phyloP scores from a whole-genome alignment of 305 asterid species.

The Rubia peregrina region DNA sequence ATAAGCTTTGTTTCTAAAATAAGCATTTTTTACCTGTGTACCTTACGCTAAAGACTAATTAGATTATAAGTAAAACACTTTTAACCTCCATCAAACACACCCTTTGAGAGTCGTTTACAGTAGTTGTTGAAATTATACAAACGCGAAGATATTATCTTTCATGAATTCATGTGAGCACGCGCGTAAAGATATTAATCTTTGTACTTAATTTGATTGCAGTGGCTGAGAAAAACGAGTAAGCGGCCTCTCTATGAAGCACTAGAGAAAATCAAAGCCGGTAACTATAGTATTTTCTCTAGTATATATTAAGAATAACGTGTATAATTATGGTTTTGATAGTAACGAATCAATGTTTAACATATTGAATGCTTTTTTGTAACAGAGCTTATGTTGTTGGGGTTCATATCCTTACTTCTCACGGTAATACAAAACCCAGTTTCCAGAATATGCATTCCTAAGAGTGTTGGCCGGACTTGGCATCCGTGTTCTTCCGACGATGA shows the following conservation, averaged over 20 bases:
- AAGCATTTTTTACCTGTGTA: too few relatives aligned
- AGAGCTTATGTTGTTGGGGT: slow-evolving; percentile 85
- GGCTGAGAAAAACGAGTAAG: slow-evolving; percentile 51
- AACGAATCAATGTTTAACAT: not conserved
- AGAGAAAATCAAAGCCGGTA: slow-evolving; percentile 73
- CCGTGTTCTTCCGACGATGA: slow-evolving; percentile 41
- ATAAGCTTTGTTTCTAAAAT: too few relatives aligned
- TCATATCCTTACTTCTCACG: slow-evolving; percentile 60
- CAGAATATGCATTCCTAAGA: slow-evolving; percentile 50
- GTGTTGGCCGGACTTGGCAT: slow-evolving; percentile 62
- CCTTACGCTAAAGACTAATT: too few relatives aligned
- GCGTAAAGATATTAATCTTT: not conserved
- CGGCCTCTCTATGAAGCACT: slow-evolving; percentile 52
- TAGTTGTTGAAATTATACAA: too few relatives aligned
- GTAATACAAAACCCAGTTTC: slow-evolving; percentile 37
- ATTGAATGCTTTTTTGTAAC: not conserved
- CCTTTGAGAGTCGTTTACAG: too few relatives aligned
- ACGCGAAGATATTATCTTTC: too few relatives aligned
- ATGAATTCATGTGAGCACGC: too few relatives aligned
- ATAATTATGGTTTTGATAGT: not conserved
- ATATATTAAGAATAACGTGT: too few relatives aligned
- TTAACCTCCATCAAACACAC: too few relatives aligned
- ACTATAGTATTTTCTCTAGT: too few relatives aligned
- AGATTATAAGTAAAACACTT: too few relatives aligned
- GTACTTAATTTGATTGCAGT: slow-evolving; percentile 31